Evolutionary conservation across 2,329 filamentous ascomycete genomes (phyloP).

Genomic region (Colletotrichum horii): DNA sequence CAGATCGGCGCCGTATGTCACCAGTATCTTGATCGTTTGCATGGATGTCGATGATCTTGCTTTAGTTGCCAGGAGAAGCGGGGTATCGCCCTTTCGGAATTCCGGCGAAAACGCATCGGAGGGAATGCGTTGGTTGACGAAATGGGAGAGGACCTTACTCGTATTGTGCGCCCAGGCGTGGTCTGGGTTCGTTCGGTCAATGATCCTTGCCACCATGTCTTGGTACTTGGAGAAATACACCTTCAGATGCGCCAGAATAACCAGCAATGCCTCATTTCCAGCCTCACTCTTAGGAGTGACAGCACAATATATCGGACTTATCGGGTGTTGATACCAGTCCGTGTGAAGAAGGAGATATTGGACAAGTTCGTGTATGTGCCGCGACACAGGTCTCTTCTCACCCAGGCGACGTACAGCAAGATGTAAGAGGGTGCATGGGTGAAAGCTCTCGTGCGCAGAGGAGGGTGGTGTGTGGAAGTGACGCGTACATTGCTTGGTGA

Average conservation of each 20-base stretch:
- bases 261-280: neutral
- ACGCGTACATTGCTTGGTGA: neutral
- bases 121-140: neutral
- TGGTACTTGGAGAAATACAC: neutral
- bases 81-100: neutral
- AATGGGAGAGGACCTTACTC: neutral
- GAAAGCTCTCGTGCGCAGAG: neutral
- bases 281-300: neutral
- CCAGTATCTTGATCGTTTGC: neutral
- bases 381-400: neutral
- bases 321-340: neutral
- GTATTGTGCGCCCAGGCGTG: neutral
- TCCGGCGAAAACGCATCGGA: neutral
- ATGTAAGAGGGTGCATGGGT: neutral
- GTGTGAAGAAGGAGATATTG: neutral
- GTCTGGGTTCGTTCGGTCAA: neutral
- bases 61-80: neutral
- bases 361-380: neutral
- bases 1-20: neutral
- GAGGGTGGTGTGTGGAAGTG: neutral
- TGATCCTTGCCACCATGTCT: neutral
- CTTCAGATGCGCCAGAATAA: neutral
- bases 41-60: neutral
- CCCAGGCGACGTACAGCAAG: neutral
- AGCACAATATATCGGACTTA: neutral